These are phyloP conservation scores for Pythium monospermum DNA, from an alignment of 352 stramenopile species.

Conservation along the genomic window DNA sequence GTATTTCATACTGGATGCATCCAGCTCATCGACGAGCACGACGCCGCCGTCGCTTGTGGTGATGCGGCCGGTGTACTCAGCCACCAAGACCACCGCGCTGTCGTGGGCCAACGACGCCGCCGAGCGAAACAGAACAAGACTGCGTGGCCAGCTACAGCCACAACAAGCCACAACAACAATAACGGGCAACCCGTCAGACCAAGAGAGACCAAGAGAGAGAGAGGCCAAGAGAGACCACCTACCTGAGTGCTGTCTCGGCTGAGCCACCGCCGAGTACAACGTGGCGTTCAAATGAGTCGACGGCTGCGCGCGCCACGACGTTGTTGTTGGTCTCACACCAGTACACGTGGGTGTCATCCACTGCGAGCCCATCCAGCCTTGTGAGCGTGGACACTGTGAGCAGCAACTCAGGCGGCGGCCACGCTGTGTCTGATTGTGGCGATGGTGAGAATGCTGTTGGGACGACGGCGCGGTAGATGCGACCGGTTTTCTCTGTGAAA, in stretches of 20 bases:
- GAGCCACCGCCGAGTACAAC: constrained; percentile 48
- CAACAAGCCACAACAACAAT: too few species aligned
- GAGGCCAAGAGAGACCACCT: neutral
- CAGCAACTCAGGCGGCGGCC: constrained; percentile 22
- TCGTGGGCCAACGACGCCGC: constrained; percentile 29
- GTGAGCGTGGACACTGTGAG: constrained; percentile 37
- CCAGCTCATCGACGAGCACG: constrained; percentile 44
- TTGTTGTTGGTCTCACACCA: constrained; percentile 73
- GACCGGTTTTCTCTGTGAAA: constrained; percentile 70
- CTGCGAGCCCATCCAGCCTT: constrained; percentile 53
- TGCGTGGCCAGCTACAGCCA: constrained; percentile 51
- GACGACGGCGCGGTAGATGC: constrained; percentile 32
- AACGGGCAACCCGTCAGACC: too few species aligned
- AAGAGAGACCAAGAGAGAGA: too few species aligned
- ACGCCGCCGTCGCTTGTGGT: constrained; percentile 21
- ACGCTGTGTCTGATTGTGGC: too few species aligned
- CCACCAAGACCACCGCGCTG: constrained; percentile 40
- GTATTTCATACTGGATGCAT: constrained; percentile 41
- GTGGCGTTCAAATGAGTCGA: constrained; percentile 38
- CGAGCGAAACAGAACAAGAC: constrained; percentile 35
- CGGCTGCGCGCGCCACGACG: constrained; percentile 38
- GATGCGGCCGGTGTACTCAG: constrained; percentile 65
- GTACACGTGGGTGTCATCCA: constrained; percentile 39
- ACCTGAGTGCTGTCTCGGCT: constrained; percentile 54
- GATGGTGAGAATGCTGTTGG: neutral